Conservation (phyloP, 2,329 filamentous ascomycete genomes). For the Capronia coronata region DNA sequence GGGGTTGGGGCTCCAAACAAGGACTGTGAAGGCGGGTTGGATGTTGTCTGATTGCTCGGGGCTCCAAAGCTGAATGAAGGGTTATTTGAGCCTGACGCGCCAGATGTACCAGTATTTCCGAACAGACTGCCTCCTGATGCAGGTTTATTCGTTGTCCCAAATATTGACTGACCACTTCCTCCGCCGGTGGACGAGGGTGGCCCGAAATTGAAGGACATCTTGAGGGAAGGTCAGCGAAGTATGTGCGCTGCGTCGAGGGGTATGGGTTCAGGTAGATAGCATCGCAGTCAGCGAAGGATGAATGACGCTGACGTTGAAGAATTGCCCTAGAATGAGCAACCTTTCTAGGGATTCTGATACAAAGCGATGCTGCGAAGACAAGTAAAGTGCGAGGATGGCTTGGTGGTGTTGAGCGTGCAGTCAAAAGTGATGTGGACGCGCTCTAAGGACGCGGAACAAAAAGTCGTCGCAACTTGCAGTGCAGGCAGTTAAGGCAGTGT, state of each 20-base stretch:
- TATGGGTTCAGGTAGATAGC: conserved; percentile 9
- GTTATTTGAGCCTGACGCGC: conserved; percentile 4
- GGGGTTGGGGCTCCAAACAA: neutral
- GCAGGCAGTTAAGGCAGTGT: neutral
- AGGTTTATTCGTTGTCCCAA: conserved; percentile 21
- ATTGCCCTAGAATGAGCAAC: no score
- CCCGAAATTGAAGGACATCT: conserved; percentile 18
- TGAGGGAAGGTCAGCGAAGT: conserved; percentile 27
- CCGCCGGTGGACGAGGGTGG: conserved; percentile 12
- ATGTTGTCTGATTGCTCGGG: neutral
- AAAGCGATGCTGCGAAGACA: no score
- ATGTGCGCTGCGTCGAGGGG: neutral
- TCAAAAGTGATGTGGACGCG: neutral
- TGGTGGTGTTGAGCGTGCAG: neutral
- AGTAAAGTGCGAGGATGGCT: neutral
- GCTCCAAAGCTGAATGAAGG: conserved; percentile 20
- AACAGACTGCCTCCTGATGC: conserved; percentile 19
- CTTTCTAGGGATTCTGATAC: no score
- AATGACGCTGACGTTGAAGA: neutral
- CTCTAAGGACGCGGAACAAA: conserved; percentile 3
- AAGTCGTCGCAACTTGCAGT: conserved; percentile 1
- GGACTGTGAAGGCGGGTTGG: conserved; percentile 1
- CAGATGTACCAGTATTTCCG: conserved; percentile 17
- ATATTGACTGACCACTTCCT: conserved; percentile 16
- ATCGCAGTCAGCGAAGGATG: conserved; percentile 6